These are phyloP conservation scores for Globisporangium splendens DNA, from an alignment of 352 stramenopile genomes.

Conservation along the genomic window DNA sequence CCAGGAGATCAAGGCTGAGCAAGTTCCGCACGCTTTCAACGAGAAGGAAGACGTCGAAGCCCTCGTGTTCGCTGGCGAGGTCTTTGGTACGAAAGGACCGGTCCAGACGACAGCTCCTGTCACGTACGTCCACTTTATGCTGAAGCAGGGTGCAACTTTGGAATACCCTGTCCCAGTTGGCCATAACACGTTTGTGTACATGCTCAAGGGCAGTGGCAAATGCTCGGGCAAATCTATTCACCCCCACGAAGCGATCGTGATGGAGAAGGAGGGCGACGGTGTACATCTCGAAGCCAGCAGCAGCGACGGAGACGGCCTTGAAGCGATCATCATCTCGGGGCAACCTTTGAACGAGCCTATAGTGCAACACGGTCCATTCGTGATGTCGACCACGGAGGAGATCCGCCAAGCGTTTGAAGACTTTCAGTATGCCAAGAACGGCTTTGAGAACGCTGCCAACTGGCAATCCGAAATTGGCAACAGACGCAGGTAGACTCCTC, in stretches of 20 bases:
- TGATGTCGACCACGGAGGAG: slow-evolving; percentile 58
- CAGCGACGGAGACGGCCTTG: too few species aligned
- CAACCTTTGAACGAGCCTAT: slow-evolving; percentile 60
- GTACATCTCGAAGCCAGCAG: too few species aligned
- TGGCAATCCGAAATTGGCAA: slow-evolving; percentile 58
- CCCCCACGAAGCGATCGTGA: slow-evolving; percentile 35
- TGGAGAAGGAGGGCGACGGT: slow-evolving; percentile 48
- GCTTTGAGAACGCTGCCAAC: slow-evolving; percentile 55
- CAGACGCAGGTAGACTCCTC: too few species aligned
- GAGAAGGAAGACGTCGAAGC: slow-evolving; percentile 17
- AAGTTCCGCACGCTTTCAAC: slow-evolving; percentile 14
- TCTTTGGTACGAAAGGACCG: slow-evolving; percentile 15
- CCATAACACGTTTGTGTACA: slow-evolving; percentile 24
- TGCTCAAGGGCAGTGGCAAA: slow-evolving; percentile 3
- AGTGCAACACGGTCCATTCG: slow-evolving; percentile 66
- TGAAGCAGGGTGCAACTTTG: slow-evolving; percentile 11
- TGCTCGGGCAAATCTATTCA: slow-evolving; percentile 10
- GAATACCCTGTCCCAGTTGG: slow-evolving; percentile 12
- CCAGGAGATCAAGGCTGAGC: slow-evolving; percentile 42
- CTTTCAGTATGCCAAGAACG: slow-evolving; percentile 52
- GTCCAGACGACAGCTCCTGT: slow-evolving; percentile 21
- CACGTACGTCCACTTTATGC: slow-evolving; percentile 25
- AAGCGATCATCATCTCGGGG: slow-evolving; percentile 60
- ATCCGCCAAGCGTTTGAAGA: slow-evolving; percentile 59
- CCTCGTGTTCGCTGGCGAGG: slow-evolving; percentile 24